Evolutionary conservation across 306 rosid species (phyloP), one percentile per base, ranked within the genome.

Genomic region (Sechiopsis laciniata): DNA sequence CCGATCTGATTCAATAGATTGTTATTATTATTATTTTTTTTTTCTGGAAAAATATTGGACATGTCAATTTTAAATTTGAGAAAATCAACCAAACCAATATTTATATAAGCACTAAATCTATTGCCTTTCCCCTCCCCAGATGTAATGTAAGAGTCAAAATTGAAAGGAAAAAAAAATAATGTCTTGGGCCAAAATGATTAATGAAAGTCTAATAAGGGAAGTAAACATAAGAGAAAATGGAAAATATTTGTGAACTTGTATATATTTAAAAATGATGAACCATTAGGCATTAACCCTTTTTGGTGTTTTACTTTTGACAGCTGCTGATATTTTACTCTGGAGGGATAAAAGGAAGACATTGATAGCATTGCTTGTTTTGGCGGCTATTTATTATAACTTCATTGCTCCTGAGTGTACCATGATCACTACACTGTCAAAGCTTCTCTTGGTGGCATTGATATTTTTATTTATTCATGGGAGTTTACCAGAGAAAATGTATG

Each of bases 311-410:
- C 51, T 24, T 71, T 78, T 82, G 82, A 81, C 96, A 94, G 99
- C 89, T 88, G 96, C 99, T 74, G 97, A 94, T 72, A 82, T 88
- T 8, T 83, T 94, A 80, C 99, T 94, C 75, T 94, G 99, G 99
- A 94, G 83, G 95, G 92, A 94, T 78, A 89, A 75, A 80, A 94
- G 82, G 76, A 83, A 77, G 80, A 89, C 99, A n/a, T 68, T 85
- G 73, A 78, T 77, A 45, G 70, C 85, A 19, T 81, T 91, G 79
- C 60, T 91, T 72, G 78, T 89, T 79, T 76, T 89, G 87, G 54
- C 82, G 79, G 89, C 91, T 21, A 82, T 89, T 81, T 91, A 94
- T 88, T 86, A 76, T 85, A 86, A 79, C 90, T 89, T 94, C 86
- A 75, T 91, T 82, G 88, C 87, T 71, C 73, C 99, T 24, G 87